Evolutionary conservation across 1,139 yeast genomes (phyloP).

Genomic region (Sugiyamaella japonica): DNA sequence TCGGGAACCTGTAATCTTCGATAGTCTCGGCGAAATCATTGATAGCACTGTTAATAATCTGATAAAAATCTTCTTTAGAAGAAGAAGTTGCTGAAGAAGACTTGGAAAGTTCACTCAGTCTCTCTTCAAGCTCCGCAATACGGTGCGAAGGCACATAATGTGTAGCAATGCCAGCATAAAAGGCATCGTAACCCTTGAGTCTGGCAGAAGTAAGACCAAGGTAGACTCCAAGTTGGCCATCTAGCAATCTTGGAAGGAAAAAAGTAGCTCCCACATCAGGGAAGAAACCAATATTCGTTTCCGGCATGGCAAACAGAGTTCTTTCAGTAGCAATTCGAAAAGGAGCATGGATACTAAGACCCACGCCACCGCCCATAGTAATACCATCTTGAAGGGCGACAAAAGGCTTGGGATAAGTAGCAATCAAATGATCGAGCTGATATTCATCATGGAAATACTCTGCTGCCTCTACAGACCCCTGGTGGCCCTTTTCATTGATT

Average conservation of each 20-base stretch:
- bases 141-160: constrained; percentile 76
- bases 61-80: constrained; percentile 41
- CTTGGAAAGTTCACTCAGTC: constrained; percentile 54
- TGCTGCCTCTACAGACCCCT: constrained; percentile 46
- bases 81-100: constrained; percentile 33
- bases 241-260: constrained; percentile 77
- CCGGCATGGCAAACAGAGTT: constrained; percentile 96
- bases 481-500: constrained; percentile 47
- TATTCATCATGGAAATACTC: constrained; percentile 80
- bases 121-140: constrained; percentile 58
- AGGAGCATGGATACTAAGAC: constrained; percentile 88
- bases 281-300: constrained; percentile 93
- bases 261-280: constrained; percentile 96
- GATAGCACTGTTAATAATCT: constrained; percentile 66
- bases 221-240: constrained; percentile 80
- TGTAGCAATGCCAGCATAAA: constrained; percentile 83
- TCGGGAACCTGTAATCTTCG: constrained; percentile 58
- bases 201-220: constrained; percentile 84
- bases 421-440: constrained; percentile 72
- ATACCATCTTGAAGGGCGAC: constrained; percentile 87
- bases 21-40: constrained; percentile 80
- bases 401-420: constrained; percentile 82
- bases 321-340: constrained; percentile 89
- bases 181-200: constrained; percentile 73
- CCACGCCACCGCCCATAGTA: constrained; percentile 99